A percentile compares a stretch with the other conserved stretches of the same genome.
Conservation (phyloP, 371 early-diverging fungal genomes). For the Mucor saturninus region DNA sequence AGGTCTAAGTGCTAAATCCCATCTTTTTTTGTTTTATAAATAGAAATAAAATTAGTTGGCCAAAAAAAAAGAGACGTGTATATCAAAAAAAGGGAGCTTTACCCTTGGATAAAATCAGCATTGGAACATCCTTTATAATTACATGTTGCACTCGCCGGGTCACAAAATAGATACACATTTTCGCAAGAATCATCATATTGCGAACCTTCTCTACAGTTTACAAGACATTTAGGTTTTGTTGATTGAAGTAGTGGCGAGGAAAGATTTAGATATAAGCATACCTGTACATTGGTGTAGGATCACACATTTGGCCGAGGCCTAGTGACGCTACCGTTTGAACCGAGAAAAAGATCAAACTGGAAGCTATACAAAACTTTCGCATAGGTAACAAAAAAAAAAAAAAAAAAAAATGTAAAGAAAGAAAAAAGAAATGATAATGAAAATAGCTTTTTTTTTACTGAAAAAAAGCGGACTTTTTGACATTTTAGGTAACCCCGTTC, state of each 20-base stretch:
- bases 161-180: slow-evolving; percentile 41
- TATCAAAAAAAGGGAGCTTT: slow-evolving; percentile 1
- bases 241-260: too few species aligned
- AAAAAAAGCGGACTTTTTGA: slow-evolving; percentile 6
- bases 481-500: neutral
- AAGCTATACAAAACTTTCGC: neutral
- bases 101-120: slow-evolving; percentile 49
- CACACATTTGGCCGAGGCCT: slow-evolving; percentile 37
- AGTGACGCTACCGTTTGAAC: slow-evolving; percentile 15
- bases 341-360: slow-evolving; percentile 8
- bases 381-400: slow-evolving; percentile 3
- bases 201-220: slow-evolving; percentile 31
- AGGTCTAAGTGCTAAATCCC: slow-evolving; percentile 33
- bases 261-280: slow-evolving; percentile 7
- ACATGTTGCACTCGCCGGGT: slow-evolving; percentile 37
- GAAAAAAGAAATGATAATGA: slow-evolving; percentile 7
- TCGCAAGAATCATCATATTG: slow-evolving; percentile 48
- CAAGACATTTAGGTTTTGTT: neutral
- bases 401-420: slow-evolving; percentile 3
- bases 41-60: slow-evolving; percentile 2
- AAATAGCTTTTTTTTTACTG: slow-evolving; percentile 6
- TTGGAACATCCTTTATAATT: slow-evolving; percentile 50
- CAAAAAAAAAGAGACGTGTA: neutral
- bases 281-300: slow-evolving; percentile 40
- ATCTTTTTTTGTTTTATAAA: slow-evolving; percentile 23